Evolutionary conservation across 2,329 filamentous ascomycete species (phyloP).

Genomic region (Lojkania enalia): DNA sequence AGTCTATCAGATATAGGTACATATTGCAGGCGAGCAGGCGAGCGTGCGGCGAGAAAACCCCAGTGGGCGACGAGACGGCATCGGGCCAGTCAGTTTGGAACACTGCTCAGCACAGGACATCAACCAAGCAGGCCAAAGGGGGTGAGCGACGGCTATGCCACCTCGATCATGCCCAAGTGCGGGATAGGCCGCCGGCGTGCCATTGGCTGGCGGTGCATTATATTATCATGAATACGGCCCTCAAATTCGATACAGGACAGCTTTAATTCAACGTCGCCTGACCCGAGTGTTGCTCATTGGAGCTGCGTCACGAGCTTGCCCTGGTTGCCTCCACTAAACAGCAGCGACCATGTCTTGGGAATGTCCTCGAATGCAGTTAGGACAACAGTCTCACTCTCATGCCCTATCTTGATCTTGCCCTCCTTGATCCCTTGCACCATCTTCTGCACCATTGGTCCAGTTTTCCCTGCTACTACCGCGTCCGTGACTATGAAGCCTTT

Average conservation of each 20-base stretch:
- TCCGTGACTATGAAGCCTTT: constrained; percentile 52
- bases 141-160: too few relatives aligned
- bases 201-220: too few relatives aligned
- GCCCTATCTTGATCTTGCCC: constrained; percentile 52
- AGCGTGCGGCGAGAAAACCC: too few relatives aligned
- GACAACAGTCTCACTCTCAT: constrained; percentile 54
- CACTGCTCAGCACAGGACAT: too few relatives aligned
- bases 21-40: too few relatives aligned
- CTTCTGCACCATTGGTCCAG: constrained; percentile 26
- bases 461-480: constrained; percentile 35
- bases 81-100: too few relatives aligned
- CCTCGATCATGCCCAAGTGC: too few relatives aligned
- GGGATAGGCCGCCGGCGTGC: too few relatives aligned
- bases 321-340: constrained; percentile 53
- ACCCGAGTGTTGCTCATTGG: neutral
- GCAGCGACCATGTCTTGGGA: constrained; percentile 53
- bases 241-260: too few relatives aligned
- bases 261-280: constrained; percentile 5
- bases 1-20: constrained; percentile 16
- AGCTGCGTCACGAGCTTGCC: constrained; percentile 53
- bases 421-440: constrained; percentile 40
- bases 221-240: too few relatives aligned
- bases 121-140: too few relatives aligned
- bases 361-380: constrained; percentile 53
- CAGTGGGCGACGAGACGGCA: too few relatives aligned